Percentiles rank a stretch among this genome's conserved stretches.
Evolutionary conservation across 129 eudicot genomes (phyloP).

Genomic region (Lonicera japonica): DNA sequence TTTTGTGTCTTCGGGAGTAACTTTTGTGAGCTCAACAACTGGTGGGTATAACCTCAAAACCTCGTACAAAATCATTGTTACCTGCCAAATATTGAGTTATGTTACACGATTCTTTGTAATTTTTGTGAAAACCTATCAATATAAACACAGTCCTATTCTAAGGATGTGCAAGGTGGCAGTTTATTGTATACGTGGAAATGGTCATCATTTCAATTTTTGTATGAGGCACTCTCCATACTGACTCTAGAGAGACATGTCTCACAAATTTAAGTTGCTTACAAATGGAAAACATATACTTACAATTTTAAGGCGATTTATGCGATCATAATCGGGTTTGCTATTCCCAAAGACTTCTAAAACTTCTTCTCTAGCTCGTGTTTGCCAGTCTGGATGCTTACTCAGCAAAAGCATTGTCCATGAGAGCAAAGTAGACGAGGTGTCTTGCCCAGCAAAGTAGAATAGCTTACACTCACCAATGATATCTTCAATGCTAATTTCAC

Average conservation of each 20-base stretch:
- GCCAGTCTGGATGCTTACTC: constrained; percentile 52
- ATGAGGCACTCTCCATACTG: too few relatives aligned
- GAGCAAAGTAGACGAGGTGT: constrained; percentile 34
- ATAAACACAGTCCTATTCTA: constrained; percentile 4
- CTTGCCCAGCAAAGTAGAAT: constrained; percentile 35
- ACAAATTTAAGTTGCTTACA: too few relatives aligned
- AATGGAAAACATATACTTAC: constrained; percentile 9
- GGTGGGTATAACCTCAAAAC: constrained; percentile 24
- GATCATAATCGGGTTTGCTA: constrained; percentile 24
- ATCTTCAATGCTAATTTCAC: constrained; percentile 18
- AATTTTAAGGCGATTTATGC: constrained; percentile 32
- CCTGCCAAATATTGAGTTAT: constrained; percentile 8
- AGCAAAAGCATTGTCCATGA: constrained; percentile 57
- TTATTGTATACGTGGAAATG: too few relatives aligned
- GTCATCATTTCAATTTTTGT: too few relatives aligned
- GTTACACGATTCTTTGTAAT: neutral
- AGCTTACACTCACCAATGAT: constrained; percentile 25
- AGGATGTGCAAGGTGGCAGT: too few relatives aligned
- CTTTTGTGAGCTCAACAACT: constrained; percentile 1
- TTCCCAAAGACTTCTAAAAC: constrained; percentile 33
- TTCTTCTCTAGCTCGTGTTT: constrained; percentile 44
- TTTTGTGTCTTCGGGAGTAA: constrained; percentile 13
- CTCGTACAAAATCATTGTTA: constrained; percentile 35
- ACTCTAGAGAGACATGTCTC: too few relatives aligned
- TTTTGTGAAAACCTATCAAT: constrained; percentile 23